A percentile compares a stretch with the other conserved stretches of the same genome.
phyloP scores from a whole-genome alignment of 2,329 filamentous ascomycete genomes.

The Meredithiella fracta region DNA sequence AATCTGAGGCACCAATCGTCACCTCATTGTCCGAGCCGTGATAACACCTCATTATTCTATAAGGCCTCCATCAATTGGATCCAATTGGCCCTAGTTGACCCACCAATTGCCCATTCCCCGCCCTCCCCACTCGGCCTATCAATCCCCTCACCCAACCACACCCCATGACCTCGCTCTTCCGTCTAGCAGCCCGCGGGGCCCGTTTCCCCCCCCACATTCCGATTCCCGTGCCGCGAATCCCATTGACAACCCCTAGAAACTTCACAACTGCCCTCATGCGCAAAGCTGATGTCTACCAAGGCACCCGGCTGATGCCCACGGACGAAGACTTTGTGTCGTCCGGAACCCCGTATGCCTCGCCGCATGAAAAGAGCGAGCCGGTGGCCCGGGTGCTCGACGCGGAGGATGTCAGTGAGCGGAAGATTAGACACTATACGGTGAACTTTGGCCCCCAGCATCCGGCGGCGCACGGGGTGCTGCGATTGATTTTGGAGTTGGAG shows the following conservation, averaged over 20 bases:
- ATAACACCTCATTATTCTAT: slow-evolving; percentile 7
- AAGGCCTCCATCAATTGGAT: slow-evolving; percentile 4
- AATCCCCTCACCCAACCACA: slow-evolving; percentile 1
- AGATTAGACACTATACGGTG: slow-evolving; percentile 97
- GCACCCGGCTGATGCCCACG: slow-evolving; percentile 47
- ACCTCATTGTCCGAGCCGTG: not conserved
- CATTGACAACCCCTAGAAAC: slow-evolving; percentile 29
- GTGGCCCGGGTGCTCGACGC: slow-evolving; percentile 29
- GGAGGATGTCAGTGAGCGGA: slow-evolving; percentile 44
- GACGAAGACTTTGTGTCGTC: slow-evolving; percentile 46
- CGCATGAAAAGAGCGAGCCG: slow-evolving; percentile 25
- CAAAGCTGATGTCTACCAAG: slow-evolving; percentile 37
- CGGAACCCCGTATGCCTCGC: slow-evolving; percentile 31
- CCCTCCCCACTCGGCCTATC: not conserved
- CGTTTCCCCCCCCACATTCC: not conserved
- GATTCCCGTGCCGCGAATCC: slow-evolving; percentile 14
- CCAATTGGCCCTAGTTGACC: slow-evolving; percentile 16
- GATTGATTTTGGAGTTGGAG: slow-evolving; percentile 91
- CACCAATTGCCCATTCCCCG: not conserved
- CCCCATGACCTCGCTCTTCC: slow-evolving; percentile 54
- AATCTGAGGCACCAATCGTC: slow-evolving; percentile 10
- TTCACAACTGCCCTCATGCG: slow-evolving; percentile 50
- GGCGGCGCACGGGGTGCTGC: slow-evolving; percentile 92
- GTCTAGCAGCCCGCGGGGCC: slow-evolving; percentile 53
- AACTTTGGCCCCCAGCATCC: slow-evolving; percentile 99